Conservation (phyloP, 1,139 yeast genomes). For the Yamadazyma conglobata region DNA sequence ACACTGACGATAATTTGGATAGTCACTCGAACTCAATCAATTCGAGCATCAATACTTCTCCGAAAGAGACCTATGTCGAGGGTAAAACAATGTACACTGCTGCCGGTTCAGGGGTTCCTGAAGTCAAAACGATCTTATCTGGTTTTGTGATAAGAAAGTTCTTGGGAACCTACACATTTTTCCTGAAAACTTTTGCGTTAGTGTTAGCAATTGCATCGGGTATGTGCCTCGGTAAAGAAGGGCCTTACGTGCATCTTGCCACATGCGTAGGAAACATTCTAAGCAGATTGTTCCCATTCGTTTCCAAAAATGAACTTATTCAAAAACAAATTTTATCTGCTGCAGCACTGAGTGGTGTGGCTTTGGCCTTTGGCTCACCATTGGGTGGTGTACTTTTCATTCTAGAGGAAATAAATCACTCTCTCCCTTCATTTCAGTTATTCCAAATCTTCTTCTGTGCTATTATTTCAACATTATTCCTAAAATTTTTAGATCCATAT, state of each 20-base stretch:
- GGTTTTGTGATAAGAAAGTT: constrained; percentile 56
- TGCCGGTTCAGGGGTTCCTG: constrained; percentile 65
- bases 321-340: constrained; percentile 61
- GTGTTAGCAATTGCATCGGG: constrained; percentile 66
- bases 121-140: constrained; percentile 54
- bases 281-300: constrained; percentile 49
- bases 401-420: constrained; percentile 62
- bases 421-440: constrained; percentile 54
- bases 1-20: not conserved
- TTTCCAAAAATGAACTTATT: constrained; percentile 49
- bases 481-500: constrained; percentile 58
- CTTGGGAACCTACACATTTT: constrained; percentile 52
- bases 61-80: constrained; percentile 4
- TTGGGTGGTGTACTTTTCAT: constrained; percentile 67
- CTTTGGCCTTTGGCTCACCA: constrained; percentile 69
- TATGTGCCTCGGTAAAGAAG: constrained; percentile 65
- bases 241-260: constrained; percentile 70
- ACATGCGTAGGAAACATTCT: constrained; percentile 63
- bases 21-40: not conserved
- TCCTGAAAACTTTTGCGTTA: constrained; percentile 50
- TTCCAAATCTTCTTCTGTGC: constrained; percentile 63
- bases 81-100: constrained; percentile 48
- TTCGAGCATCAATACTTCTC: not conserved
- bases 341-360: constrained; percentile 67
- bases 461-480: constrained; percentile 52